Evolutionary conservation across 306 rosid species (phyloP).

Genomic region (Trichosanthes cucumerina): DNA sequence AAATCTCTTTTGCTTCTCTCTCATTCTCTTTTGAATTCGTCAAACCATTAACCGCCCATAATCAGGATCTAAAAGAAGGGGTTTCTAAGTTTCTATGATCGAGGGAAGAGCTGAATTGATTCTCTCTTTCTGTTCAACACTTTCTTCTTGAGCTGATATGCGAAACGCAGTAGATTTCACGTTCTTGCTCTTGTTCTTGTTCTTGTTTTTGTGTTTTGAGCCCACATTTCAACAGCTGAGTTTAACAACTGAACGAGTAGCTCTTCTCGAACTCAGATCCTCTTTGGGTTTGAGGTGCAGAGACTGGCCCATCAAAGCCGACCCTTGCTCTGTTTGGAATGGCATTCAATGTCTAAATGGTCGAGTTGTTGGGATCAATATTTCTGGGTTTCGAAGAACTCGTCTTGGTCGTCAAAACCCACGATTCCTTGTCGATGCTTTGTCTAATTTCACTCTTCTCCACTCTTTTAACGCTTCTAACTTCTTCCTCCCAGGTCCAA

Average conservation of each 20-base stretch:
- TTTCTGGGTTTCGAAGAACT: constrained; percentile 75
- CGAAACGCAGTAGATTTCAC: not conserved
- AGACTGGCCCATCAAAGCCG: constrained; percentile 77
- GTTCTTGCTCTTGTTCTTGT: constrained; percentile 16
- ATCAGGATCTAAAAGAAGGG: not conserved
- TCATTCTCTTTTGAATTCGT: not conserved
- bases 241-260: constrained; percentile 34
- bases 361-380: constrained; percentile 54
- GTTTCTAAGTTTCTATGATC: not conserved
- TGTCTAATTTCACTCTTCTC: constrained; percentile 58
- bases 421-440: constrained; percentile 49
- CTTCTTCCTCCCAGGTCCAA: constrained; percentile 52
- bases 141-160: not conserved
- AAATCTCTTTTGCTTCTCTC: not conserved
- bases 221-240: constrained; percentile 54
- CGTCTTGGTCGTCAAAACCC: constrained; percentile 59
- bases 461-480: constrained; percentile 65
- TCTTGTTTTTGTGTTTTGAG: constrained; percentile 20
- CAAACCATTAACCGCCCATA: not conserved
- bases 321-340: constrained; percentile 64
- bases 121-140: too few species aligned
- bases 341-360: constrained; percentile 60
- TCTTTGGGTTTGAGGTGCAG: constrained; percentile 63
- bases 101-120: not conserved
- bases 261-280: constrained; percentile 55